These are phyloP conservation scores for Wickerhamia fluorescens DNA, from an alignment of 805 yeast genomes.

Conservation along the genomic window DNA sequence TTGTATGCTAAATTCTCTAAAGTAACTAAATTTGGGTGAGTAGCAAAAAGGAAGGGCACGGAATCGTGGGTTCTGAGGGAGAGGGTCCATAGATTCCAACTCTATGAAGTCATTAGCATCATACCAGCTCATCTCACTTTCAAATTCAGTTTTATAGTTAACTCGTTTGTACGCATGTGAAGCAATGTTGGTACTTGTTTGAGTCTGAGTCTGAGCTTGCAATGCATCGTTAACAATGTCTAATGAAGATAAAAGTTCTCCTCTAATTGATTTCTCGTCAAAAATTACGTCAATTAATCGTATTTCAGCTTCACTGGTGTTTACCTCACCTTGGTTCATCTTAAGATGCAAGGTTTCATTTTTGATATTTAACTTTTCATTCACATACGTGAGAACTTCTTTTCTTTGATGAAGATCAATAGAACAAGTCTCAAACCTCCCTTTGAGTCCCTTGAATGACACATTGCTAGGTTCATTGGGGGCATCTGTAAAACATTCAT, in stretches of 20 bases:
- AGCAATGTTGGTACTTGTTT: too few species aligned
- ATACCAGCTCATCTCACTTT: constrained; percentile 48
- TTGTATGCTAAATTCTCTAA: constrained; percentile 44
- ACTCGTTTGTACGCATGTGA: constrained; percentile 1
- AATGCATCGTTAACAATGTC: background rate
- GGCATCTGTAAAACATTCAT: constrained; percentile 20
- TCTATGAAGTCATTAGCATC: constrained; percentile 75
- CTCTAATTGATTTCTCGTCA: constrained; percentile 42
- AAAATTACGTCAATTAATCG: constrained; percentile 60
- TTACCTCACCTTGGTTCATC: constrained; percentile 63
- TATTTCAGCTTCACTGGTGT: constrained; percentile 60
- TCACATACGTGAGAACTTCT: constrained; percentile 28
- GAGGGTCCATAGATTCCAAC: constrained; percentile 43
- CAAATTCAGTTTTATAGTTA: constrained; percentile 6
- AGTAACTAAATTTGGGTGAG: constrained; percentile 56
- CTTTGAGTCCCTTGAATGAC: constrained; percentile 34
- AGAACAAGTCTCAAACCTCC: constrained; percentile 23
- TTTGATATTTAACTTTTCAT: constrained; percentile 28
- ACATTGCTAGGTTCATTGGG: constrained; percentile 16
- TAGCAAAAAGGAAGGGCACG: constrained; percentile 40
- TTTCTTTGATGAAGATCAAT: constrained; percentile 37
- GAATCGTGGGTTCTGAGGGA: constrained; percentile 36
- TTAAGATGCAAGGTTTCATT: constrained; percentile 44
- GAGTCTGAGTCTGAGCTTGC: too few species aligned
- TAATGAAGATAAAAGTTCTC: constrained; percentile 9